Conservation (phyloP, 1,284 basidiomycete genomes). For the Rhodotorula sp. region DNA sequence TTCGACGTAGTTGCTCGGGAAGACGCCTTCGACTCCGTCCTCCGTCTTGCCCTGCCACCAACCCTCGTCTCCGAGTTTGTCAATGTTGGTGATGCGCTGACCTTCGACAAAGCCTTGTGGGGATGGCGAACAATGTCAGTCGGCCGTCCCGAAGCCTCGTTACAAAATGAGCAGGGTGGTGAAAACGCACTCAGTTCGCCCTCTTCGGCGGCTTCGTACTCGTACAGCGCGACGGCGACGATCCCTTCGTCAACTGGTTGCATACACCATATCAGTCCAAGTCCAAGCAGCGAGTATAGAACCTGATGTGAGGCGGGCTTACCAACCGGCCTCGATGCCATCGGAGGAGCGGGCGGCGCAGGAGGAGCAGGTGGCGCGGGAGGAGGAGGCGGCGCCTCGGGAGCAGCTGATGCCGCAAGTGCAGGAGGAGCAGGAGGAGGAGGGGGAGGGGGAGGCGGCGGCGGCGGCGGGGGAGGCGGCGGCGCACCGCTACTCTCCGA, state of each 20-base stretch:
- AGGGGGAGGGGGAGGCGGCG: constrained; percentile 32
- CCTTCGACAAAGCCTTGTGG: constrained; percentile 67
- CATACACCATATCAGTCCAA: not conserved
- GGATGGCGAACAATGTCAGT: not conserved
- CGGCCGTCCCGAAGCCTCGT: too few species aligned
- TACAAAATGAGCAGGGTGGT: not conserved
- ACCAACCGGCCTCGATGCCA: constrained; percentile 46
- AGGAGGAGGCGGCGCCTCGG: constrained; percentile 48
- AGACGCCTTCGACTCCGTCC: constrained; percentile 25
- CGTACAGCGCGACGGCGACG: constrained; percentile 70
- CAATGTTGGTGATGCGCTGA: constrained; percentile 70
- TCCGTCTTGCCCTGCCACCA: constrained; percentile 82
- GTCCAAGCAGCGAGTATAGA: not conserved
- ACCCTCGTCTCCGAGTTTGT: constrained; percentile 63
- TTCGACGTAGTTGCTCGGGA: constrained; percentile 58
- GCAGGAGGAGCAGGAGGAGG: constrained; percentile 42
- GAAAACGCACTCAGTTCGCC: constrained; percentile 65
- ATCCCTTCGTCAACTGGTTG: constrained; percentile 51
- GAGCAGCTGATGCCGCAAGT: constrained; percentile 42
- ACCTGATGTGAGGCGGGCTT: constrained; percentile 47
- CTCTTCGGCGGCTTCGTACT: constrained; percentile 81
- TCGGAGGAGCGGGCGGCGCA: constrained; percentile 54
- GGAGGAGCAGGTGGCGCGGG: constrained; percentile 52
- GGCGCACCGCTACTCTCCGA: constrained; percentile 30
- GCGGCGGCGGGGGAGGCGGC: constrained; percentile 40